A percentile compares a stretch with the other conserved stretches of the same genome.
Conservation (phyloP, 495 filamentous ascomycete species). For the Lepidopterella palustris region DNA sequence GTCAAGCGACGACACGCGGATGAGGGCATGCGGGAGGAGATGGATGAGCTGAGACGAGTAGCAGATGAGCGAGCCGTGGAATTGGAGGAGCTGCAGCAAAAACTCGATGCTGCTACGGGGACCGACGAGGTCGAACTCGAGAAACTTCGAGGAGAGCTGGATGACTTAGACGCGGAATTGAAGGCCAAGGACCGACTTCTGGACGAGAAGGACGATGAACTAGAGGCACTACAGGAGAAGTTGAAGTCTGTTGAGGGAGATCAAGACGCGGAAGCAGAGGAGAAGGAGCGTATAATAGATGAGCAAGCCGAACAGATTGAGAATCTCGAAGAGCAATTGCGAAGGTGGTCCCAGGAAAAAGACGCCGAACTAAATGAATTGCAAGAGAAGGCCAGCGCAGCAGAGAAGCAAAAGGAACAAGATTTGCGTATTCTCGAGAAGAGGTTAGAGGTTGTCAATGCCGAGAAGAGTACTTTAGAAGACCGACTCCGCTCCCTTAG, state of each 20-base stretch:
- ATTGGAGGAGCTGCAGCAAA: slow-evolving; percentile 26
- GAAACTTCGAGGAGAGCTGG: slow-evolving; percentile 59
- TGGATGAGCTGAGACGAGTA: slow-evolving; percentile 48
- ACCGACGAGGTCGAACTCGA: slow-evolving; percentile 49
- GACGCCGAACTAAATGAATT: slow-evolving; percentile 51
- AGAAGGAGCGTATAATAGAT: slow-evolving; percentile 14
- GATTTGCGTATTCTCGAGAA: slow-evolving; percentile 21
- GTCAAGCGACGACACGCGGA: slow-evolving; percentile 67
- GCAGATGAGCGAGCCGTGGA: slow-evolving; percentile 41
- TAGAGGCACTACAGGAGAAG: slow-evolving; percentile 44
- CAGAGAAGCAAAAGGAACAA: slow-evolving; percentile 11
- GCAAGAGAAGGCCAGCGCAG: slow-evolving; percentile 47
- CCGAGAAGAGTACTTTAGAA: slow-evolving; percentile 25
- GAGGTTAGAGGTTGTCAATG: slow-evolving; percentile 22
- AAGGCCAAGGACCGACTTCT: slow-evolving; percentile 58
- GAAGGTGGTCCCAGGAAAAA: slow-evolving; percentile 35
- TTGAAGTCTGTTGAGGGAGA: slow-evolving; percentile 40
- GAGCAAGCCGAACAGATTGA: slow-evolving; percentile 22
- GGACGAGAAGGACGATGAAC: slow-evolving; percentile 53
- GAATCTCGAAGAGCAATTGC: slow-evolving; percentile 22
- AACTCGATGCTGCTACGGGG: slow-evolving; percentile 29
- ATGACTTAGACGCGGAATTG: slow-evolving; percentile 59
- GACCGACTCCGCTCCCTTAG: slow-evolving; percentile 11
- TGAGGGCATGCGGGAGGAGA: slow-evolving; percentile 52
- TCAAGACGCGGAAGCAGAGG: slow-evolving; percentile 11